A percentile compares a stretch with the other conserved stretches of the same genome.
Evolutionary conservation across 2,329 filamentous ascomycete genomes (phyloP).

Genomic region (Sporothrix humicola): DNA sequence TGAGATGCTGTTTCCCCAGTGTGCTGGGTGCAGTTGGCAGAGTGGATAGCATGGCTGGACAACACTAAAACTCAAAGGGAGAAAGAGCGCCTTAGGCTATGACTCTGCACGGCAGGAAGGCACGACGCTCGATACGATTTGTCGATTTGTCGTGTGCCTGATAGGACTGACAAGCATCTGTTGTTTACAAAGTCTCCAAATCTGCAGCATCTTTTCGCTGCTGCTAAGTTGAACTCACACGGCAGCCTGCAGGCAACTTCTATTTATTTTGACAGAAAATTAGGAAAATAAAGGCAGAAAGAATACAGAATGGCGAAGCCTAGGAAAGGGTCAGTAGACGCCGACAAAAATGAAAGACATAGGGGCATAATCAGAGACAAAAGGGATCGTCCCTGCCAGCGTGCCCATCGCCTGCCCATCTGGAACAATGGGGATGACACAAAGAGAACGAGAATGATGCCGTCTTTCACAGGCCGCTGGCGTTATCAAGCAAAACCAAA

Average conservation of each 20-base stretch:
- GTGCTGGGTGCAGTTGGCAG: not conserved
- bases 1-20: not conserved
- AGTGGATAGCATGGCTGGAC: slow-evolving; percentile 3
- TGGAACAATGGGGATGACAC: slow-evolving; percentile 28
- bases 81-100: not conserved
- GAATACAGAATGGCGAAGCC: too few relatives aligned
- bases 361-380: slow-evolving; percentile 9
- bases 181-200: not conserved
- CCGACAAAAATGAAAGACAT: slow-evolving; percentile 2
- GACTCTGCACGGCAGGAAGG: slow-evolving; percentile 20
- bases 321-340: slow-evolving; percentile 1
- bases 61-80: not conserved
- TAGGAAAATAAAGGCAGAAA: not conserved
- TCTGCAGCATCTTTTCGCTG: not conserved
- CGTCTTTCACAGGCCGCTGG: slow-evolving; percentile 27
- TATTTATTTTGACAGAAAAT: not conserved
- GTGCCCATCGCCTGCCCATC: not conserved
- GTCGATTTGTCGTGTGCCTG: slow-evolving; percentile 21
- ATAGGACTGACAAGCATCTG: slow-evolving; percentile 1
- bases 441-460: slow-evolving; percentile 24
- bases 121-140: not conserved
- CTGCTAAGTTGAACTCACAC: not conserved
- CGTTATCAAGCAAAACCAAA: slow-evolving; percentile 24
- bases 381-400: not conserved
- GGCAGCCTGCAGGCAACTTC: slow-evolving; percentile 26